Evolutionary conservation across 306 rosid genomes (phyloP), one percentile per base, ranked within the genome.

Genomic region (Vachellia pachyceras): DNA sequence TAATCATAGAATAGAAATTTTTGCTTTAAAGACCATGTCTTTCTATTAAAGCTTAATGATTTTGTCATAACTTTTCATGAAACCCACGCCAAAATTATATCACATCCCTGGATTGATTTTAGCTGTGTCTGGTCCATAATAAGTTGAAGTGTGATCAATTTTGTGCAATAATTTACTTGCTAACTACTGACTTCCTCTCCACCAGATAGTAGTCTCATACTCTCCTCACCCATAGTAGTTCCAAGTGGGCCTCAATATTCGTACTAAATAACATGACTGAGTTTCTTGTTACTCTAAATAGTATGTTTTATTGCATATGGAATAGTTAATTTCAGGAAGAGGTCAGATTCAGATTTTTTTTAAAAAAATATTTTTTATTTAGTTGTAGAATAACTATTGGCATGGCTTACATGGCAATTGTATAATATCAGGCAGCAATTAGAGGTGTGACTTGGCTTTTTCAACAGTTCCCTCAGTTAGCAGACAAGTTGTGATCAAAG

Each of bases 391-490:
- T 11, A 42, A 7, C 60, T 44, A 58, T 39, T 70, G 49, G 10
- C 33, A 5, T 40, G 10, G 72, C 78, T 76, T 64, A 75, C 72
- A 54, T 35, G 20, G 39, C 23, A 60, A 17, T 69, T 45, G n/a
- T 54, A n/a, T 54, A 42, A 77, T 35, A 39, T 84, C 95, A 91
- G 98, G 87, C 76, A 9, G 76, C 74, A 52, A 91, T 92, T 78
- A 88, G 88, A 86, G 85, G 91, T 35, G 90, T 92, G 65, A 89
- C 97, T 74, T 92, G 98, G 97, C 89, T 95, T 87, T 90, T 94
- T 80, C 85, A 90, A 65, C 87, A 80, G 66, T 92, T 95, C 80
- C 97, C 98, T 78, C 92, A 85, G 82, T 82, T 92, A 74, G 89
- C 84, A 15, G 88, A 89, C 72, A 65, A 85, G 66, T 69, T 92